phyloP scores from a whole-genome alignment of 2,329 filamentous ascomycete genomes.

The Ustilaginoidea virens region DNA sequence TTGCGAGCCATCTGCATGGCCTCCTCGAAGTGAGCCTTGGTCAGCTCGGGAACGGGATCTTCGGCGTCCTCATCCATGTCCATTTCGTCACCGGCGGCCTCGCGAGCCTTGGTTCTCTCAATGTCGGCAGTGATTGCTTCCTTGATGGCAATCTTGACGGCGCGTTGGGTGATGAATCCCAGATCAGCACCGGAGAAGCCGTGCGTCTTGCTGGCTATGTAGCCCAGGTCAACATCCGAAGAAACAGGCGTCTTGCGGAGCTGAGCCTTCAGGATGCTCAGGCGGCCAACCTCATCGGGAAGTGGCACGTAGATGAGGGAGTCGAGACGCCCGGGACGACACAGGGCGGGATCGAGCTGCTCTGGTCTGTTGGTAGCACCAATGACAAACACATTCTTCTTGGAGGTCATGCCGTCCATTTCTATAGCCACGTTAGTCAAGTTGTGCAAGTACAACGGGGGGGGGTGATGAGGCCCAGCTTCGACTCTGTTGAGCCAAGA shows the following conservation, averaged over 20 bases:
- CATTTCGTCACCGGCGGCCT: constrained; percentile 75
- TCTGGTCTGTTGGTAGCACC: constrained; percentile 97
- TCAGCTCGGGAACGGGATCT: constrained; percentile 90
- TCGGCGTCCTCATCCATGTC: constrained; percentile 53
- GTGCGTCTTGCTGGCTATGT: constrained; percentile 92
- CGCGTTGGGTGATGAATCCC: constrained; percentile 96
- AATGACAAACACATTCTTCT: constrained; percentile 99
- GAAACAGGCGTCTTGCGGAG: constrained; percentile 95
- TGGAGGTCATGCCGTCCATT: constrained; percentile 99
- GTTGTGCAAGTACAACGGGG: not conserved
- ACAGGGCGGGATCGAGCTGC: constrained; percentile 94
- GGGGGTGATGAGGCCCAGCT: too few relatives aligned
- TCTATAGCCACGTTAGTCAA: constrained; percentile 41
- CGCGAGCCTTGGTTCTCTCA: constrained; percentile 75
- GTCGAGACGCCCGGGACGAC: constrained; percentile 96
- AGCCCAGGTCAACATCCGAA: constrained; percentile 71
- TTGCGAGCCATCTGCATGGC: constrained; percentile 90
- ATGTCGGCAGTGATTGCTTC: constrained; percentile 83
- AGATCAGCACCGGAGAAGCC: constrained; percentile 99
- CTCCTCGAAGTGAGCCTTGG: constrained; percentile 95
- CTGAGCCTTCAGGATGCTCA: constrained; percentile 83
- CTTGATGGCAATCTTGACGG: constrained; percentile 99
- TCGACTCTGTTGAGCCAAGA: too few relatives aligned
- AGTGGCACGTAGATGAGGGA: constrained; percentile 97
- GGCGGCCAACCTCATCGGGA: constrained; percentile 79